phyloP scores from a whole-genome alignment of 2,329 filamentous ascomycete genomes.

The Chalara sp. region DNA sequence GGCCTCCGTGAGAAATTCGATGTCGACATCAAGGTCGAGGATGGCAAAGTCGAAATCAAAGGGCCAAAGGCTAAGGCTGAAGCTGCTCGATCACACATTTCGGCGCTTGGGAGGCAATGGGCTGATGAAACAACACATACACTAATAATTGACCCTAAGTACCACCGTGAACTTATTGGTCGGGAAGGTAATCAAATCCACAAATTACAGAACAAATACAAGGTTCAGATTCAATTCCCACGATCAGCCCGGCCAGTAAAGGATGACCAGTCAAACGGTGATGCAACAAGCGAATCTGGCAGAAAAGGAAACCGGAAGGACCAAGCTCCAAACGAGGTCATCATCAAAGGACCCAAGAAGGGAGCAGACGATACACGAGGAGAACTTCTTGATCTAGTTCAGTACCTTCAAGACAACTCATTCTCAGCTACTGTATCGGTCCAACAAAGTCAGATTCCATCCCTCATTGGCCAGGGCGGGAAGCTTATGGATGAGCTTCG shows the following conservation, averaged over 20 bases:
- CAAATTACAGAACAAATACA: constrained; percentile 85
- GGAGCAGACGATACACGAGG: constrained; percentile 89
- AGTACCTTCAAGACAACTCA: constrained; percentile 86
- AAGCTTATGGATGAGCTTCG: constrained; percentile 87
- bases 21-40: constrained; percentile 78
- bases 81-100: constrained; percentile 75
- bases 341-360: constrained; percentile 84
- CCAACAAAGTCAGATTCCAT: constrained; percentile 87
- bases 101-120: constrained; percentile 69
- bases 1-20: constrained; percentile 62
- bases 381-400: constrained; percentile 80
- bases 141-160: constrained; percentile 88
- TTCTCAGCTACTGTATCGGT: constrained; percentile 74
- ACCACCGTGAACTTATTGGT: constrained; percentile 89
- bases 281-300: constrained; percentile 61
- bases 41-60: constrained; percentile 92
- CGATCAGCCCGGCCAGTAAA: constrained; percentile 53
- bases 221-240: constrained; percentile 93
- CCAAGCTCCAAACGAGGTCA: constrained; percentile 81
- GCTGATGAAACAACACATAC: constrained; percentile 86
- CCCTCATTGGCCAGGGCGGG: constrained; percentile 84
- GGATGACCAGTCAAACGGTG: constrained; percentile 65
- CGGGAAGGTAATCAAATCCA: constrained; percentile 83
- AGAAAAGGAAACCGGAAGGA: constrained; percentile 55
- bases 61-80: constrained; percentile 94